phyloP scores from a whole-genome alignment of 345 rosid species.

The Hypericum perforatum region DNA sequence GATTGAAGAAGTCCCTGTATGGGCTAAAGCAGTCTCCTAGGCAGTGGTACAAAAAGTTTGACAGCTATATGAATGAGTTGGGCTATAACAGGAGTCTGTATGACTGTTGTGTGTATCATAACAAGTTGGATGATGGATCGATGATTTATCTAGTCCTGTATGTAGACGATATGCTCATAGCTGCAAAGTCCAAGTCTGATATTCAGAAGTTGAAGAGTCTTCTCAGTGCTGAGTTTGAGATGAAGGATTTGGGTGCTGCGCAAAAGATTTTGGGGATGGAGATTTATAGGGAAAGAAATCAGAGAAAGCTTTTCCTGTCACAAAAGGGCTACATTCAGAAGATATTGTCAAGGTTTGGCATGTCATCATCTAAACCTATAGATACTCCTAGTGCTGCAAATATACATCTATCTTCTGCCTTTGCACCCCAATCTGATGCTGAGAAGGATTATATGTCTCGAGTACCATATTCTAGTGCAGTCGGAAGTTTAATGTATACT shows the following conservation, averaged over 20 bases:
- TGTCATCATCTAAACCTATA: too few relatives aligned
- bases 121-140: background rate
- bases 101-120: slow-evolving; percentile 2
- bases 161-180: slow-evolving; percentile 9
- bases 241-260: background rate
- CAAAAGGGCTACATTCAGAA: background rate
- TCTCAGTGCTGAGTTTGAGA: background rate
- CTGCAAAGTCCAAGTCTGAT: background rate
- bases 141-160: background rate
- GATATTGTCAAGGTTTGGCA: too few relatives aligned
- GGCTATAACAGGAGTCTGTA: background rate
- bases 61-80: background rate
- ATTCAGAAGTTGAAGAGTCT: background rate
- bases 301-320: background rate
- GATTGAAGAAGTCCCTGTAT: background rate
- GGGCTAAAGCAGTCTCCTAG: background rate
- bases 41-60: slow-evolving; percentile 5
- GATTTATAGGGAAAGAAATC: background rate
- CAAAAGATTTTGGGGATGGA: slow-evolving; percentile 6
- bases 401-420: too few relatives aligned
- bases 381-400: too few relatives aligned
- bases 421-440: too few relatives aligned
- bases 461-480: background rate
- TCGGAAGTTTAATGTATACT: background rate
- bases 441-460: background rate